Conservation (phyloP, 2,329 filamentous ascomycete genomes). For the Periconia sp. region DNA sequence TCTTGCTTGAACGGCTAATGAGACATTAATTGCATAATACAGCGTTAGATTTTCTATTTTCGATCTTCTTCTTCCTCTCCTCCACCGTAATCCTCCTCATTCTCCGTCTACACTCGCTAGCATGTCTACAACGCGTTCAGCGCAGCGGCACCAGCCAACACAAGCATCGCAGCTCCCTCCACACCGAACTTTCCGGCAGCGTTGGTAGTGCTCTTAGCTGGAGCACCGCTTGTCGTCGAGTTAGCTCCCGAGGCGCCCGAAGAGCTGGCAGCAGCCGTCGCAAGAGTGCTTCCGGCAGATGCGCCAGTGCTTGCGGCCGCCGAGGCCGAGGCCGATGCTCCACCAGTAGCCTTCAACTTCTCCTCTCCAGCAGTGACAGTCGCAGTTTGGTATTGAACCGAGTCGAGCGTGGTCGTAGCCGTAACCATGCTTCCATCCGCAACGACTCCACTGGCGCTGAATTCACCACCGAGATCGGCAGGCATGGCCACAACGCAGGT, state of each 20-base stretch:
- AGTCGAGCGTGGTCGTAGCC: background rate
- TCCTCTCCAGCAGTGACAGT: slow-evolving; percentile 11
- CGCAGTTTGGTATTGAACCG: slow-evolving; percentile 2
- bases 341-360: slow-evolving; percentile 1
- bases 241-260: background rate
- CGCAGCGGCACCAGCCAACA: slow-evolving; percentile 12
- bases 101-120: background rate
- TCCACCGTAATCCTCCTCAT: no score
- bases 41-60: no score
- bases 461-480: background rate
- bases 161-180: slow-evolving; percentile 13
- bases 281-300: background rate
- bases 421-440: no score
- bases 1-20: no score
- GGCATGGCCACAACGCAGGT: background rate
- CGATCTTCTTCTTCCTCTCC: no score
- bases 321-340: background rate
- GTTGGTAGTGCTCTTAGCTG: slow-evolving; percentile 5
- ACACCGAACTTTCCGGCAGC: slow-evolving; percentile 12
- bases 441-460: no score
- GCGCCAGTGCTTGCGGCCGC: background rate
- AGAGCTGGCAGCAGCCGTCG: background rate
- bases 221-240: background rate
- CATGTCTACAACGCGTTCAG: background rate
- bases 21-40: no score